These are phyloP conservation scores for Sphagnum tenellum DNA, from an alignment of 225 moss, liverwort and hornwort species.

Conservation along the genomic window DNA sequence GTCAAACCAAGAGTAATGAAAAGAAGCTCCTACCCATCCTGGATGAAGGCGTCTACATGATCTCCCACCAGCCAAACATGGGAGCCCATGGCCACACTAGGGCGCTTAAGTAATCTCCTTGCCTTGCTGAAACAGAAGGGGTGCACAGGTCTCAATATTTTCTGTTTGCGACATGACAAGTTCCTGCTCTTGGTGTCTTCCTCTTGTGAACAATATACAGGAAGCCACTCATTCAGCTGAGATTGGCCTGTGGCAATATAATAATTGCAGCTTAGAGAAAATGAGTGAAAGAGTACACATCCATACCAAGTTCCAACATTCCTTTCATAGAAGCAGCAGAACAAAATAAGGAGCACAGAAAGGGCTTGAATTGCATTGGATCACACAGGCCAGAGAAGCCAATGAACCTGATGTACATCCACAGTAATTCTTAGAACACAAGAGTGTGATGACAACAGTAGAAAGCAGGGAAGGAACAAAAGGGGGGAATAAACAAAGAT, in stretches of 20 bases:
- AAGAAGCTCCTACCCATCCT: slow-evolving; percentile 33
- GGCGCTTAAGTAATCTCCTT: slow-evolving; percentile 33
- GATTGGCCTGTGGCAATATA: slow-evolving; percentile 20
- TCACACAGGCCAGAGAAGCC: too few relatives aligned
- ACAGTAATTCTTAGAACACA: too few relatives aligned
- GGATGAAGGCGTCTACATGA: slow-evolving; percentile 43
- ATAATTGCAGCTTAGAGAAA: too few relatives aligned
- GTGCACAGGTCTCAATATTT: slow-evolving; percentile 51
- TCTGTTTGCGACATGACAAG: slow-evolving; percentile 10
- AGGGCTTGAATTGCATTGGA: too few relatives aligned
- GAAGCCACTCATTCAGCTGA: slow-evolving; percentile 38
- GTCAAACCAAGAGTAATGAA: neutral
- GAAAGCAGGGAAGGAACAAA: too few relatives aligned
- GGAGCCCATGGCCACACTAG: slow-evolving; percentile 15
- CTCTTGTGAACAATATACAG: slow-evolving; percentile 29
- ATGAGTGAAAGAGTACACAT: too few relatives aligned
- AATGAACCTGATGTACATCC: too few relatives aligned
- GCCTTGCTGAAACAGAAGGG: slow-evolving; percentile 7
- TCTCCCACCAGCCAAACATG: slow-evolving; percentile 37
- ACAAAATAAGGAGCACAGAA: too few relatives aligned
- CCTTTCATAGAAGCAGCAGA: too few relatives aligned
- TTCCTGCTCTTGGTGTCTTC: slow-evolving; percentile 20
- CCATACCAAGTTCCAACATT: too few relatives aligned
- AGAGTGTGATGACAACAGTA: too few relatives aligned
- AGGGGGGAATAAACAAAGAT: too few relatives aligned